Evolutionary conservation across 2,329 filamentous ascomycete species (phyloP).

Genomic region (Cytospora piceae): DNA sequence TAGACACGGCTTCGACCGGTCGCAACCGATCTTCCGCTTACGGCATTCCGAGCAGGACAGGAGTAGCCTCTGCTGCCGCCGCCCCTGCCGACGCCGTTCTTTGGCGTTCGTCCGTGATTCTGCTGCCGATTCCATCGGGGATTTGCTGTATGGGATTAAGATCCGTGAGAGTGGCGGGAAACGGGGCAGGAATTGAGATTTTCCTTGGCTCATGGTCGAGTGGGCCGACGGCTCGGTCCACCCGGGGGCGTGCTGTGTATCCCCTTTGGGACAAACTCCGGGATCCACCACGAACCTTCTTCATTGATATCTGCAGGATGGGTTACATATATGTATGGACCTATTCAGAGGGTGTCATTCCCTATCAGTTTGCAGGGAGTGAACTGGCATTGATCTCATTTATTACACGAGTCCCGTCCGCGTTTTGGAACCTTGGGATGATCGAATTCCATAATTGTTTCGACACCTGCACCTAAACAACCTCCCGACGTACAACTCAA

Average conservation of each 20-base stretch:
- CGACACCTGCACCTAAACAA: background rate
- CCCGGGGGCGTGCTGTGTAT: background rate
- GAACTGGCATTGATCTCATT: background rate
- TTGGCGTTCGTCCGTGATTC: constrained; percentile 1
- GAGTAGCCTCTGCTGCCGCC: constrained; percentile 18
- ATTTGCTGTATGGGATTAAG: constrained; percentile 17
- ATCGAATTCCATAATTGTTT: background rate
- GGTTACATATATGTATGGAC: background rate
- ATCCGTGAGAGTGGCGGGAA: constrained; percentile 6
- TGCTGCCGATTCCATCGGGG: constrained; percentile 25
- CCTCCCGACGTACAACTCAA: background rate
- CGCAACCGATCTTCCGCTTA: constrained; percentile 48
- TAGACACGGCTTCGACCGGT: constrained; percentile 46
- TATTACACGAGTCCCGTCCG: background rate
- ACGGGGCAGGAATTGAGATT: constrained; percentile 1
- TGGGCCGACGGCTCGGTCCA: background rate
- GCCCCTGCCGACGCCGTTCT: constrained; percentile 7
- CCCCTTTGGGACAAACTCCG: constrained; percentile 18
- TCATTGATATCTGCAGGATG: background rate
- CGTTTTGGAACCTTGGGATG: background rate
- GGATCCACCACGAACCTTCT: background rate
- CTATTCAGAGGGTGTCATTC: background rate
- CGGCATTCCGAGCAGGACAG: constrained; percentile 45
- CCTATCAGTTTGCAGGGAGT: background rate
- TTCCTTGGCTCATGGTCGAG: constrained; percentile 1